These are phyloP conservation scores for Fusarium sp. DNA, from an alignment of 2,329 filamentous ascomycete species.

Conservation along the genomic window DNA sequence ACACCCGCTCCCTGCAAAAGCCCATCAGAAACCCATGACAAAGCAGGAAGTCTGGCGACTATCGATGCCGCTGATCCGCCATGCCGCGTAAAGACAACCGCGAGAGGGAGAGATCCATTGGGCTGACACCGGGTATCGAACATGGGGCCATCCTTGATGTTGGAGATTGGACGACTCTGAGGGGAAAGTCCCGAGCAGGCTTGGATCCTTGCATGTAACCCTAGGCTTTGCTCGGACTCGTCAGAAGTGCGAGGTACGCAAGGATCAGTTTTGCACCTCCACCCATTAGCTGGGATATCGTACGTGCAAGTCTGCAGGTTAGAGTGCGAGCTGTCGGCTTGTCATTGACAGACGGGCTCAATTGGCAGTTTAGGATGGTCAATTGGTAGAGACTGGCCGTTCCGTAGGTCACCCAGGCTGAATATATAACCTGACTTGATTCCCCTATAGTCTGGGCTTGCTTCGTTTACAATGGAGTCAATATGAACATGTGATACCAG, in stretches of 20 bases:
- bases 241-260: background rate
- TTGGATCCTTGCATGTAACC: background rate
- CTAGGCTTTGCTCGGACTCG: background rate
- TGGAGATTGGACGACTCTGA: background rate
- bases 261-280: background rate
- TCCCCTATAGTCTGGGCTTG: background rate
- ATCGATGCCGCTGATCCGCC: background rate
- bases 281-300: background rate
- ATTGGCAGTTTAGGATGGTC: background rate
- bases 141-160: background rate
- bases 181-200: background rate
- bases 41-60: background rate
- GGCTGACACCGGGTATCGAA: background rate
- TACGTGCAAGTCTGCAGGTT: background rate
- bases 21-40: background rate
- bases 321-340: background rate
- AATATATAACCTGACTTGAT: background rate
- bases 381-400: background rate
- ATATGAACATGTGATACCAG: background rate
- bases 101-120: background rate
- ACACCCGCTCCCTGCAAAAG: background rate
- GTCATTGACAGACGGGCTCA: background rate
- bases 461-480: background rate
- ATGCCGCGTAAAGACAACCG: background rate
- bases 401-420: background rate